phyloP scores from a whole-genome alignment of 2,329 filamentous ascomycete genomes.

The Cryphonectria radicalis region DNA sequence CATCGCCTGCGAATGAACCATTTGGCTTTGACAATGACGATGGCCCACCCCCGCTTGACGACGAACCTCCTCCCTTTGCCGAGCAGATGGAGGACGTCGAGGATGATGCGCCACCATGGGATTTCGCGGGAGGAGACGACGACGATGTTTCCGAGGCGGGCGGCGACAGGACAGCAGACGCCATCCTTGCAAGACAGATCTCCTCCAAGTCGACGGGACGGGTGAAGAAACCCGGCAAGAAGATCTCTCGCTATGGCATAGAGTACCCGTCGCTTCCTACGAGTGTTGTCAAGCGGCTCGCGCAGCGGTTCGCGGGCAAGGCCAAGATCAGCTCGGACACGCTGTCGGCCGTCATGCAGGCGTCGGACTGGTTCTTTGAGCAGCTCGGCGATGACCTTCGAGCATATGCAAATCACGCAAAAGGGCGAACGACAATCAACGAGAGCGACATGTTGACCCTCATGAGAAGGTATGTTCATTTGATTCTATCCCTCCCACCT shows the following conservation, averaged over 20 bases:
- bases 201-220: slow-evolving; percentile 7
- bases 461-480: slow-evolving; percentile 73
- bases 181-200: slow-evolving; percentile 7
- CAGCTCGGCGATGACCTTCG: slow-evolving; percentile 80
- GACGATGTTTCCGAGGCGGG: slow-evolving; percentile 30
- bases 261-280: slow-evolving; percentile 76
- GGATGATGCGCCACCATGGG: slow-evolving; percentile 19
- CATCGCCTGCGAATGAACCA: slow-evolving; percentile 34
- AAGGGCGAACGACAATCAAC: slow-evolving; percentile 79
- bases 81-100: slow-evolving; percentile 13
- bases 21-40: slow-evolving; percentile 28
- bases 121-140: slow-evolving; percentile 20
- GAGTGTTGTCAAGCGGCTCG: slow-evolving; percentile 73
- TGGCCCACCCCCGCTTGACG: background rate
- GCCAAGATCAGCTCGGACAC: slow-evolving; percentile 76
- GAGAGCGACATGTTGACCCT: slow-evolving; percentile 81
- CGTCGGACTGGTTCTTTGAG: slow-evolving; percentile 91
- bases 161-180: slow-evolving; percentile 18
- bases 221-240: slow-evolving; percentile 50
- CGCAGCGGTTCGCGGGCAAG: slow-evolving; percentile 71
- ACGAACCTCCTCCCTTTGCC: slow-evolving; percentile 1
- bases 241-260: slow-evolving; percentile 72
- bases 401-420: slow-evolving; percentile 78
- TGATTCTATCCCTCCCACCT: slow-evolving; percentile 26
- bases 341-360: slow-evolving; percentile 74